Conservation (phyloP, 441 rosid species). For the Populus trichocarpa region DNA sequence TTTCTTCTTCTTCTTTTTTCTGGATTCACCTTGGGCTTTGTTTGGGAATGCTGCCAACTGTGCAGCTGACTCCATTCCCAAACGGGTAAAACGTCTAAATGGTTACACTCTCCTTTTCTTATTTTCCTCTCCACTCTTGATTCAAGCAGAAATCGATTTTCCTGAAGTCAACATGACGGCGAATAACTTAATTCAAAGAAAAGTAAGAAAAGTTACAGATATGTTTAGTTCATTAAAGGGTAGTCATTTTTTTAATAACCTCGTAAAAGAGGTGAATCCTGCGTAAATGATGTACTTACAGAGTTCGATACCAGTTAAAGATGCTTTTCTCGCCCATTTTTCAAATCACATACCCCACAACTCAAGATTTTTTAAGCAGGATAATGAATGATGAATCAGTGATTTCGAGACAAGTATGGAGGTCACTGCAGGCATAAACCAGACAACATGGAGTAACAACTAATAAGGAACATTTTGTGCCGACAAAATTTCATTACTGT, state of each 20-base stretch:
- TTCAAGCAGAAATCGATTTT: not conserved
- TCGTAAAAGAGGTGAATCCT: not conserved
- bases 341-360: not conserved
- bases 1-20: too few relatives aligned
- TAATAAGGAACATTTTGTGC: conserved; percentile 2
- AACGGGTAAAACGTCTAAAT: too few relatives aligned
- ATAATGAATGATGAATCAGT: not conserved
- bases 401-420: not conserved
- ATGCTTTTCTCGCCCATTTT: not conserved
- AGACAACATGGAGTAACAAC: not conserved
- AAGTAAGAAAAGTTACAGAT: too few relatives aligned
- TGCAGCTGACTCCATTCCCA: too few relatives aligned
- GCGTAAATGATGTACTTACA: not conserved
- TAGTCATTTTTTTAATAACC: not conserved
- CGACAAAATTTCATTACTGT: conserved; percentile 2
- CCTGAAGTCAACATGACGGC: not conserved
- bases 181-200: not conserved
- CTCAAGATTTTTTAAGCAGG: not conserved
- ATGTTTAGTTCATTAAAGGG: not conserved
- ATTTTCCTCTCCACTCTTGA: too few relatives aligned
- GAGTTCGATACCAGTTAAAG: not conserved
- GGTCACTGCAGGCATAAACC: not conserved
- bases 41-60: too few relatives aligned
- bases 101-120: not conserved
- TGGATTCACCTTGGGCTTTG: too few relatives aligned